Evolutionary conservation across 352 stramenopile species (phyloP), one percentile per base, ranked within the genome.

Genomic region (Pythium scleroteichum): DNA sequence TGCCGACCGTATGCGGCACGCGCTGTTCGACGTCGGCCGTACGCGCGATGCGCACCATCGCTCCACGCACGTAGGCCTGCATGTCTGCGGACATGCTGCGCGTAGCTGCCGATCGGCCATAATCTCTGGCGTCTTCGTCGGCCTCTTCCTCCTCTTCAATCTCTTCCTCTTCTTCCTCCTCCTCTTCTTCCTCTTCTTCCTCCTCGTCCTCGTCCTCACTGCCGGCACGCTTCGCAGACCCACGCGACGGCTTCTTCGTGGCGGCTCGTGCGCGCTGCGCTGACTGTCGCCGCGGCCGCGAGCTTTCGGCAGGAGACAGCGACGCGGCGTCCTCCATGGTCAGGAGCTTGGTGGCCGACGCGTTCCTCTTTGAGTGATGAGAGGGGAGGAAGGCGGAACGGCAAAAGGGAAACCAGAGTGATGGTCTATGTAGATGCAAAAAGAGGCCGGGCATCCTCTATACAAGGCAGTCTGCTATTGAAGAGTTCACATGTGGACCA

Each of bases 11-110:
- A 51, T 95, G 86, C 14, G 86, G 83, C 44, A 95, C 77, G 39
- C 86, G 83, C 70, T 93, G 83, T 29, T 93, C 86, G 10, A 95
- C 86, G 52, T 95, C 83, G 5, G 84, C 69, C 33, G 82, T 95
- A 60, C 76, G 79, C 16, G 73, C 50, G 24, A 93, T 87, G 19
- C 79, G 78, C 65, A 93, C 84, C 20, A 93, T 78, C 38, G 82
- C 76, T 5, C 79, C 84, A 20, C 75, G 50, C 40, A 85, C 73
- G 26, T 90, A 73, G 35, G 78, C 70, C 53, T 85, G 69, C 40
- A 89, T 70, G 29, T 88, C 78, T 4, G 64, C 61, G n/a, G 58
- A 61, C 8, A 35, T 22, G 58, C 65, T 66, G 33, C 61, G 60
- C 29, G 46, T 12, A 17, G 13, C 44, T 2, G 35, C 52, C 4